Evolutionary conservation across 768 basidiomycete genomes (phyloP), one percentile per base, ranked within the genome.

Genomic region (Nidula microcarpa): DNA sequence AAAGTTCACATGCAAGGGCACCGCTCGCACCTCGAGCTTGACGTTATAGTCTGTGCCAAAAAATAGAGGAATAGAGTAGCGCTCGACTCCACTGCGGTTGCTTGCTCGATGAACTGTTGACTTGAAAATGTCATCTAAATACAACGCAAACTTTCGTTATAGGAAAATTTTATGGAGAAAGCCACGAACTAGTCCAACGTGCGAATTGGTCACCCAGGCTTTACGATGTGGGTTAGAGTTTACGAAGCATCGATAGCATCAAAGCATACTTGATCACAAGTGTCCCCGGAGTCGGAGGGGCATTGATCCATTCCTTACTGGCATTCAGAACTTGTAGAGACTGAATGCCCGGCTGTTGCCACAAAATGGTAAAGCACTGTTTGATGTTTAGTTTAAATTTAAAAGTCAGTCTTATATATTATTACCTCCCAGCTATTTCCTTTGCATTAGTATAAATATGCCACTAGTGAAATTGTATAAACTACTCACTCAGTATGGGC

Each of bases 21-120:
- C 16, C 9, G 11, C 5, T 10, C 78, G 6, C 53, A 91, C 91
- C 79, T 91, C 86, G 1, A 96, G 75, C 51, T 71, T 74, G 4
- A 94, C 89, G 56, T 94, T 81, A 62, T 94, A 93, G 64, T 95
- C 91, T 10, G 86, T 87, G 2, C 94, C 93, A 57, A 94, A 94
- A 72, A 97, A 96, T 30, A 94, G 73, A 0, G 94, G 93, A 17
- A 94, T 89, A 0, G 91, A 92, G 66, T 90, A 94, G 23, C 94
- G 79, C 16, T 75, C 71, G 32, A 75, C 70, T 4, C 89, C 88
- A 18, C 82, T 84, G 43, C 83, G 75, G 59, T 94, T 94, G 58
- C 91, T 77, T 1, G 87, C 94, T 43, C 94, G 83, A 67, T 98
- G 95, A 1, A 89, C 76, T 0, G 94, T 95, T 0, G 91, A 94